phyloP scores from a whole-genome alignment of 2,329 filamentous ascomycete genomes.

The Paecilomyces niveus region DNA sequence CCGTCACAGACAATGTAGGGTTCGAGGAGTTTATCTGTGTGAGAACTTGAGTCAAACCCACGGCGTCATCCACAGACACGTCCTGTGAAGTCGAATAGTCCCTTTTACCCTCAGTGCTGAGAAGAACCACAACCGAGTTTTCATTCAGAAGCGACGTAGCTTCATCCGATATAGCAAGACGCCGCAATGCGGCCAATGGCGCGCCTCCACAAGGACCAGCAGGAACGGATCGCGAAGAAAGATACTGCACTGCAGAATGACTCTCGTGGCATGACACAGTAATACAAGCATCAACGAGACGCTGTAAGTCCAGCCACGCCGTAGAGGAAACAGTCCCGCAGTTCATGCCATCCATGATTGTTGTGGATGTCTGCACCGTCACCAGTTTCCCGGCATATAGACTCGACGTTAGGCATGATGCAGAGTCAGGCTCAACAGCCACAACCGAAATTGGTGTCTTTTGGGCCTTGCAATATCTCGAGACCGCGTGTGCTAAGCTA shows the following conservation, averaged over 20 bases:
- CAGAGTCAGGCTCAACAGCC: conserved; percentile 63
- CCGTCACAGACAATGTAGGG: conserved; percentile 33
- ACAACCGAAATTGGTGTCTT: conserved; percentile 41
- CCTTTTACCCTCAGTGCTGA: conserved; percentile 59
- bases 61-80: conserved; percentile 36
- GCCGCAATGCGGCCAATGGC: conserved; percentile 47
- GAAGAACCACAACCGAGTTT: conserved; percentile 55
- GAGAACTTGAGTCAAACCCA: conserved; percentile 39
- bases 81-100: conserved; percentile 43
- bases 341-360: conserved; percentile 68
- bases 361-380: conserved; percentile 50
- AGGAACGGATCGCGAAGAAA: conserved; percentile 42
- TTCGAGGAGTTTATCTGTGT: conserved; percentile 47
- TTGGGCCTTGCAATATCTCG: conserved; percentile 54
- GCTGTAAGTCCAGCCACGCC: conserved; percentile 55
- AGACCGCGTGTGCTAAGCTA: conserved; percentile 63
- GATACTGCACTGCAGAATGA: conserved; percentile 51
- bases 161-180: conserved; percentile 28
- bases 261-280: conserved; percentile 57
- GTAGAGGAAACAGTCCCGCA: conserved; percentile 62
- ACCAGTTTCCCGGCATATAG: conserved; percentile 42
- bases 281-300: conserved; percentile 51
- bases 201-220: conserved; percentile 60
- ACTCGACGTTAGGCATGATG: conserved; percentile 46
- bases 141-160: conserved; percentile 28